These are phyloP conservation scores for Entomortierella chlamydospora DNA, from an alignment of 192 early-diverging fungal species.

Conservation along the genomic window DNA sequence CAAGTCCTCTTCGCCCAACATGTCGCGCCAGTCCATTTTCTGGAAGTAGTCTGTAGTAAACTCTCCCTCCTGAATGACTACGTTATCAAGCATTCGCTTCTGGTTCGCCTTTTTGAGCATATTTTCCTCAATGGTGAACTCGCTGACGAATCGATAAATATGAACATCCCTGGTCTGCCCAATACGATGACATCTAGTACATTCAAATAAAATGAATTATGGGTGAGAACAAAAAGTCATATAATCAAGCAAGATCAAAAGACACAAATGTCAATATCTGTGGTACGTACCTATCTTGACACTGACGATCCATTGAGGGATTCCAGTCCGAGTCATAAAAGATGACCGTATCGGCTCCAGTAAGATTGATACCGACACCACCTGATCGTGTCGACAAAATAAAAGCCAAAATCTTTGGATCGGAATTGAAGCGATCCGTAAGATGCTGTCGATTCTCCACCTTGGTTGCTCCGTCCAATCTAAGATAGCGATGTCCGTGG, in stretches of 20 bases:
- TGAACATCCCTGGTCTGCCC: constrained; percentile 80
- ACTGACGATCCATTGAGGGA: constrained; percentile 79
- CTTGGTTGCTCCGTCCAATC: constrained; percentile 71
- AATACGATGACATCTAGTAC: constrained; percentile 70
- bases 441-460: constrained; percentile 68
- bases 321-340: constrained; percentile 86
- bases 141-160: constrained; percentile 81
- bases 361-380: constrained; percentile 83
- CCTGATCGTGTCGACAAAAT: constrained; percentile 75
- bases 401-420: constrained; percentile 67
- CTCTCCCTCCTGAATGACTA: constrained; percentile 83
- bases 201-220: background rate
- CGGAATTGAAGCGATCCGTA: constrained; percentile 70
- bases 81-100: constrained; percentile 80
- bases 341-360: constrained; percentile 83
- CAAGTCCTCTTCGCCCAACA: constrained; percentile 59
- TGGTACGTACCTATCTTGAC: constrained; percentile 66
- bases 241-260: too few relatives aligned
- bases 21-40: constrained; percentile 70
- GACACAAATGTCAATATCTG: too few relatives aligned
- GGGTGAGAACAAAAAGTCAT: too few relatives aligned
- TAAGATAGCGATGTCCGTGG: constrained; percentile 70
- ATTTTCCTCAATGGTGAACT: constrained; percentile 81
- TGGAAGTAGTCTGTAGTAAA: constrained; percentile 78
- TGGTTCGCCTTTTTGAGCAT: constrained; percentile 84